A percentile compares a stretch with the other conserved stretches of the same genome.
Evolutionary conservation across 257 asterid species (phyloP).

Genomic region (Eustoma russellianum): DNA sequence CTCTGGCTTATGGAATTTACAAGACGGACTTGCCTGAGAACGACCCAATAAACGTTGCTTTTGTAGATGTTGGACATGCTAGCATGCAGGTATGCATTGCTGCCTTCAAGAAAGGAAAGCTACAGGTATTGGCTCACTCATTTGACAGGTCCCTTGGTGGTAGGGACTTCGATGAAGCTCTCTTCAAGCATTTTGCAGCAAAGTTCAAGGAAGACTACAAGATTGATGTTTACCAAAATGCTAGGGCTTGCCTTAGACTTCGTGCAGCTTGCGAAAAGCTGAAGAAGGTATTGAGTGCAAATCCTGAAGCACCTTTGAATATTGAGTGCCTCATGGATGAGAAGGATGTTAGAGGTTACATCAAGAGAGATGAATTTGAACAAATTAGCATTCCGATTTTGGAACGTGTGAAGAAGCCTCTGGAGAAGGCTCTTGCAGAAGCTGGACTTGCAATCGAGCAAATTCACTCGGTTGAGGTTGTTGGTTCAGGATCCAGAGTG

Average conservation of each 20-base stretch:
- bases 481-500: conserved; percentile 92
- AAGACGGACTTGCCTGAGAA: conserved; percentile 88
- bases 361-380: conserved; percentile 92
- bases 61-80: conserved; percentile 82
- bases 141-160: conserved; percentile 90
- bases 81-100: conserved; percentile 94
- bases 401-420: conserved; percentile 86
- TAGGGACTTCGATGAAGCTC: conserved; percentile 87
- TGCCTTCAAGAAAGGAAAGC: conserved; percentile 91
- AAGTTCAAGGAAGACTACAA: conserved; percentile 87
- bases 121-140: conserved; percentile 81
- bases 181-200: conserved; percentile 80
- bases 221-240: conserved; percentile 84
- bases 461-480: conserved; percentile 77
- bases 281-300: conserved; percentile 89
- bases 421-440: conserved; percentile 85
- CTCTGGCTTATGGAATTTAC: conserved; percentile 90
- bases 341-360: conserved; percentile 83
- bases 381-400: conserved; percentile 67
- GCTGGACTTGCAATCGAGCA: conserved; percentile 59
- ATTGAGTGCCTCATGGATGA: conserved; percentile 96
- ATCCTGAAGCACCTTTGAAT: conserved; percentile 85
- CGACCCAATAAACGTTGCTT: conserved; percentile 70
- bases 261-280: conserved; percentile 89
- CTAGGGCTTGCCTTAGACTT: conserved; percentile 85